Evolutionary conservation across 305 asterid genomes (phyloP).

Genomic region (Fraxinus albicans): DNA sequence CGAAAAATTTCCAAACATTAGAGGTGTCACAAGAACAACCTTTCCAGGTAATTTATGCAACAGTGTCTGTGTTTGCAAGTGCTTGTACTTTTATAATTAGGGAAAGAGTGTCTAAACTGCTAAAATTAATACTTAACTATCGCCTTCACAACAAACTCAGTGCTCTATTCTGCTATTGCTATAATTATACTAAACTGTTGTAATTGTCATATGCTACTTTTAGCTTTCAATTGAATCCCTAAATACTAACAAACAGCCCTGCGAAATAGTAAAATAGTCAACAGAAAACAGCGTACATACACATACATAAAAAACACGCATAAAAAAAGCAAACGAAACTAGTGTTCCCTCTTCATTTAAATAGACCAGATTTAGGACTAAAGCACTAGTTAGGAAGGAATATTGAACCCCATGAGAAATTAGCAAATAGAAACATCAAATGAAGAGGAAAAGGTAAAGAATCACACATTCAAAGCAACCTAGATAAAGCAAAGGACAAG

Average conservation of each 20-base stretch:
- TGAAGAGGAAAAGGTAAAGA: slow-evolving; percentile 8
- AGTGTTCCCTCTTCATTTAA: not conserved
- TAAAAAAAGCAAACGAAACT: not conserved
- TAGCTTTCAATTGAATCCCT: not conserved
- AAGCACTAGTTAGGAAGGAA: slow-evolving; percentile 1
- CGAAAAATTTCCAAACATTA: slow-evolving; percentile 9
- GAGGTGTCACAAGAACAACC: not conserved
- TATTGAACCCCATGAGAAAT: slow-evolving; percentile 1
- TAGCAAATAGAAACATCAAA: not conserved
- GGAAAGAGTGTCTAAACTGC: not conserved
- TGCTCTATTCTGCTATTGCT: not conserved
- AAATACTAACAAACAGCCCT: not conserved
- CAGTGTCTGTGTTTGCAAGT: not conserved
- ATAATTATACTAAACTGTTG: not conserved
- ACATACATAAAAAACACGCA: not conserved
- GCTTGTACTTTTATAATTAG: not conserved
- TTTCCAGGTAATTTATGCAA: not conserved
- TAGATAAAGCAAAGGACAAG: slow-evolving; percentile 12
- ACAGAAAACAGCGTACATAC: not conserved
- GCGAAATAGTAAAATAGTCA: not conserved
- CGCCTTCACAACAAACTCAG: not conserved
- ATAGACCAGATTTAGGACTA: slow-evolving; percentile 4
- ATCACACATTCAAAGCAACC: slow-evolving; percentile 1
- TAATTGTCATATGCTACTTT: not conserved
- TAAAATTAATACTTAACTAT: not conserved